Percentiles rank a stretch among this genome's conserved stretches.
These are phyloP conservation scores for Alternaria sp. DNA, from an alignment of 2,329 filamentous ascomycete species.

Conservation along the genomic window DNA sequence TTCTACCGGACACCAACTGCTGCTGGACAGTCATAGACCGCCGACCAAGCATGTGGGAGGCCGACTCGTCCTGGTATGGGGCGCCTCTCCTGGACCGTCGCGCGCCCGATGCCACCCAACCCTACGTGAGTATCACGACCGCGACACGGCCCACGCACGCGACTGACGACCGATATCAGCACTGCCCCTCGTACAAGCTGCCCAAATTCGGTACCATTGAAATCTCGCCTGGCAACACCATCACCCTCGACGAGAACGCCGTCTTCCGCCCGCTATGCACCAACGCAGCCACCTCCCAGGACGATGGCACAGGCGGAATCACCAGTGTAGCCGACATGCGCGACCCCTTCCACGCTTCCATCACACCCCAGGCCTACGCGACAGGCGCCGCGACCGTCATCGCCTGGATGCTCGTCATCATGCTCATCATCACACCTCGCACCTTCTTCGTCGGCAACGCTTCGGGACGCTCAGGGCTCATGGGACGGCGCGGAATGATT, in stretches of 20 bases:
- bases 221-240: constrained; percentile 61
- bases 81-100: constrained; percentile 33
- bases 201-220: constrained; percentile 66
- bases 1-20: constrained; percentile 32
- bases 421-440: constrained; percentile 92
- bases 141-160: constrained; percentile 6
- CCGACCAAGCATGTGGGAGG: constrained; percentile 41
- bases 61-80: constrained; percentile 35
- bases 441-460: constrained; percentile 86
- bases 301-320: constrained; percentile 48
- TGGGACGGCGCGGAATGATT: constrained; percentile 84
- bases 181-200: constrained; percentile 70
- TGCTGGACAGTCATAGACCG: constrained; percentile 48
- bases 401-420: constrained; percentile 90
- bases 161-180: constrained; percentile 48
- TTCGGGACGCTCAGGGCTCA: constrained; percentile 71
- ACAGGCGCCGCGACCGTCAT: constrained; percentile 91
- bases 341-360: constrained; percentile 93
- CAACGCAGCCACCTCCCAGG: constrained; percentile 41
- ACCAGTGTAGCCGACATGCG: constrained; percentile 70
- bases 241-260: constrained; percentile 67
- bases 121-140: constrained; percentile 40
- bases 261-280: constrained; percentile 68
- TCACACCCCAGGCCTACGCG: constrained; percentile 91
- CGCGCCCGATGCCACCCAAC: constrained; percentile 35